phyloP scores from a whole-genome alignment of 371 early-diverging fungal genomes.

The Saksenaea oblongispora region DNA sequence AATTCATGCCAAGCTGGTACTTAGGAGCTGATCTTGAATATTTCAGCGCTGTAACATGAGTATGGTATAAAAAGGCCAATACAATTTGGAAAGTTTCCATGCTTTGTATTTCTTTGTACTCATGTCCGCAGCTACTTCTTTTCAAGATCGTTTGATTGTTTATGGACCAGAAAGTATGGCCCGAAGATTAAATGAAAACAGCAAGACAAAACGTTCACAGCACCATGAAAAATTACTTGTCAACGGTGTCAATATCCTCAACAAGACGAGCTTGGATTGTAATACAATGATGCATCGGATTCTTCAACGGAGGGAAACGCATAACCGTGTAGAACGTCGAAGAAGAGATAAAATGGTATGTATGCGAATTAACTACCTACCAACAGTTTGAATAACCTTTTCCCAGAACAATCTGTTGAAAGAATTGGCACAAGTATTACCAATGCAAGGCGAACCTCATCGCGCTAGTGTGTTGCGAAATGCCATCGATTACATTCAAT shows the following conservation, averaged over 20 bases:
- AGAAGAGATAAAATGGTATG: constrained; percentile 40
- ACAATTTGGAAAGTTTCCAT: neutral
- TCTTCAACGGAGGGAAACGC: constrained; percentile 47
- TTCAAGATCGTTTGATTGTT: constrained; percentile 23
- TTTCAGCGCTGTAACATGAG: neutral
- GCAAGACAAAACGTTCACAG: neutral
- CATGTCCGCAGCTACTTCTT: constrained; percentile 9
- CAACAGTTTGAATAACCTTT: neutral
- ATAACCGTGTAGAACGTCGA: constrained; percentile 53
- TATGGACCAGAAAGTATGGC: constrained; percentile 29
- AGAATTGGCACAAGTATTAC: constrained; percentile 6
- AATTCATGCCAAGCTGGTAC: neutral
- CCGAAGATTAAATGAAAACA: constrained; percentile 13
- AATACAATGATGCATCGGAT: constrained; percentile 47
- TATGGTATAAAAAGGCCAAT: neutral
- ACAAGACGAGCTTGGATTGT: constrained; percentile 47
- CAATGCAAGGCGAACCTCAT: neutral
- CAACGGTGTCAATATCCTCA: constrained; percentile 54
- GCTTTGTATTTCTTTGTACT: neutral
- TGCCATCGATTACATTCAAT: constrained; percentile 13
- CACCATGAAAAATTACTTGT: constrained; percentile 15
- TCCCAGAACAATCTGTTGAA: constrained; percentile 6
- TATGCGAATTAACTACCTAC: neutral
- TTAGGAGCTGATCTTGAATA: neutral
- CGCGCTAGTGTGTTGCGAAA: constrained; percentile 15